phyloP scores from a whole-genome alignment of 192 early-diverging fungal genomes.

The Thoreauomyces humboldtii region DNA sequence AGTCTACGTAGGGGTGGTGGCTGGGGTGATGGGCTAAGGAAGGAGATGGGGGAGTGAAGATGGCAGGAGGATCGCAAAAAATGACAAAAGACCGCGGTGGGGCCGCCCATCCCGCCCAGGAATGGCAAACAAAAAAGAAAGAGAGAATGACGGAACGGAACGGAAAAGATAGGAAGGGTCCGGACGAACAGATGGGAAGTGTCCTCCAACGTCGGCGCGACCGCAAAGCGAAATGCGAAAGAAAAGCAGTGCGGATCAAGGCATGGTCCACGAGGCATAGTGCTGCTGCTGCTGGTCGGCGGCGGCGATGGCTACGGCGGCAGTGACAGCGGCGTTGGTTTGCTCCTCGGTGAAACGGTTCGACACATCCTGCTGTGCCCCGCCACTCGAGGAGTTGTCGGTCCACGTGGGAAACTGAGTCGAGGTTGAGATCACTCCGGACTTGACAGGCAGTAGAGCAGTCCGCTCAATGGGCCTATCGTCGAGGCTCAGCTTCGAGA shows the following conservation, averaged over 20 bases:
- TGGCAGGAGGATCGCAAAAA: not conserved
- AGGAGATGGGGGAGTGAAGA: no score
- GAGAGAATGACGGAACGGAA: no score
- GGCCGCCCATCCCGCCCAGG: not conserved
- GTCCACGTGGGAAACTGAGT: not conserved
- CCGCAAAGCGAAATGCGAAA: not conserved
- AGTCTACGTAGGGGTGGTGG: not conserved
- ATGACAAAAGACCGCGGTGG: not conserved
- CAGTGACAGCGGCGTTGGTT: not conserved
- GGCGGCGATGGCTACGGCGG: not conserved
- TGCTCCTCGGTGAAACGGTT: no score
- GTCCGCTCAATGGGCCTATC: not conserved
- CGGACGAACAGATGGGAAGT: not conserved
- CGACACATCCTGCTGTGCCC: not conserved
- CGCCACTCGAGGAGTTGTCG: not conserved
- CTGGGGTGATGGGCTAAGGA: no score
- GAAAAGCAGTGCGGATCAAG: not conserved
- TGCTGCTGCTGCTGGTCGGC: not conserved
- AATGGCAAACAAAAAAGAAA: not conserved
- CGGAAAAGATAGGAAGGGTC: no score
- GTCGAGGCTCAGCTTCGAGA: slow-evolving; percentile 8
- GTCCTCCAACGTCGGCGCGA: not conserved
- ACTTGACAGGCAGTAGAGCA: not conserved
- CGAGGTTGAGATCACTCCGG: not conserved
- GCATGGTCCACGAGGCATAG: not conserved